These are phyloP conservation scores for Ogataea naganishii DNA, from an alignment of 805 yeast species.

Conservation along the genomic window DNA sequence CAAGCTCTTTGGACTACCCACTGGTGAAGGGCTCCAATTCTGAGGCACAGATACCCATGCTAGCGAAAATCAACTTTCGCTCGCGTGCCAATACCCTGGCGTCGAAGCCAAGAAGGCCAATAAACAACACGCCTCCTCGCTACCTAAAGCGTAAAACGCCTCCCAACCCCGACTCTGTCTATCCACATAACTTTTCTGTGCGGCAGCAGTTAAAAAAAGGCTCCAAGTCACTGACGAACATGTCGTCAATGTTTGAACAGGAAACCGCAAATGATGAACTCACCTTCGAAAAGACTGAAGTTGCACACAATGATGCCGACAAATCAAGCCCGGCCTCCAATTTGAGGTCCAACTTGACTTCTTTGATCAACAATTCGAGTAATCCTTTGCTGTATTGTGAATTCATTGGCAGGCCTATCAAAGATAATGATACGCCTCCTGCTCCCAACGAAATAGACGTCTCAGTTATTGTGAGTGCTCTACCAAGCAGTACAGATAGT, in stretches of 20 bases:
- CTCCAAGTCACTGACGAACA: no score
- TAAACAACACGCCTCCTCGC: no score
- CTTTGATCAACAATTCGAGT: constrained; percentile 32
- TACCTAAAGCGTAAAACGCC: no score
- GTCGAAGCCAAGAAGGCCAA: constrained; percentile 1
- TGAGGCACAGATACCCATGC: constrained; percentile 5
- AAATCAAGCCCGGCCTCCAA: no score
- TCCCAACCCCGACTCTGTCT: no score
- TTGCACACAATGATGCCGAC: no score
- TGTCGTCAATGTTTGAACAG: no score
- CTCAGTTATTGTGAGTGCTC: constrained; percentile 13
- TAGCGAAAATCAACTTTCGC: constrained; percentile 13
- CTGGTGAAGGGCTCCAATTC: constrained; percentile 3
- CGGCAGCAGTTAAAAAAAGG: no score
- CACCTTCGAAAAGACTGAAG: no score
- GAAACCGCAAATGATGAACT: no score
- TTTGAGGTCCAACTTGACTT: constrained; percentile 32
- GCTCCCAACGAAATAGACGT: constrained; percentile 6
- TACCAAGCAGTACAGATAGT: constrained; percentile 3
- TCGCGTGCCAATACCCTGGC: constrained; percentile 6
- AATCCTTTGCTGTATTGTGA: constrained; percentile 34
- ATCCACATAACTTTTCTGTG: no score
- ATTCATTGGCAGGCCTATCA: constrained; percentile 19
- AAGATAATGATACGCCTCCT: constrained; percentile 5
- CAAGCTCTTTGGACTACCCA: no score